Conservation (phyloP, 2,329 filamentous ascomycete genomes). For the Acrocalymma vagum region DNA sequence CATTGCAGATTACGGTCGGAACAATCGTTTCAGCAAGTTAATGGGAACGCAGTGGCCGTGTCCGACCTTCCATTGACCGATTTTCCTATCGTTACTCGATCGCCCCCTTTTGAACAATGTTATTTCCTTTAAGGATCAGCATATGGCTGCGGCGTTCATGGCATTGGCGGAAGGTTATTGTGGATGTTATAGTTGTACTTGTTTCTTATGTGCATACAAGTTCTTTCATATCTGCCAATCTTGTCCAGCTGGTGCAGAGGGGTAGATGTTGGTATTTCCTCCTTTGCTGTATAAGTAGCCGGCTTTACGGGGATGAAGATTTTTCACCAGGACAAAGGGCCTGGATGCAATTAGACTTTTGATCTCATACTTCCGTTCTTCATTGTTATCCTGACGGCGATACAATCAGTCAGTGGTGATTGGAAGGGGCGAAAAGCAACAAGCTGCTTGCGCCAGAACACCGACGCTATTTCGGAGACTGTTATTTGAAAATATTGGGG, state of each 20-base stretch:
- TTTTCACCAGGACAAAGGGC: no score
- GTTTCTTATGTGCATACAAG: slow-evolving; percentile 1
- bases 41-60: slow-evolving; percentile 1
- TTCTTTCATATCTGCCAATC: not conserved
- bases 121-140: not conserved
- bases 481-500: no score
- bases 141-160: slow-evolving; percentile 8
- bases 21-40: not conserved
- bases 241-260: not conserved
- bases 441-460: no score
- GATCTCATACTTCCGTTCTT: no score
- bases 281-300: slow-evolving; percentile 21
- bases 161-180: slow-evolving; percentile 3
- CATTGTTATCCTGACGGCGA: no score
- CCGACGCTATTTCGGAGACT: no score
- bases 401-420: no score
- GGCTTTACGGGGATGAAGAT: no score
- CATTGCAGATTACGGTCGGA: slow-evolving; percentile 5
- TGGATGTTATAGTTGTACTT: not conserved
- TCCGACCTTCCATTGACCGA: slow-evolving; percentile 5
- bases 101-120: not conserved
- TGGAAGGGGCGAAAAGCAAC: no score
- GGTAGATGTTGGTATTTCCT: slow-evolving; percentile 3
- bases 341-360: no score
- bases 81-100: slow-evolving; percentile 7